phyloP scores from a whole-genome alignment of 331 rosid species.

The Pyracantha coccinea region DNA sequence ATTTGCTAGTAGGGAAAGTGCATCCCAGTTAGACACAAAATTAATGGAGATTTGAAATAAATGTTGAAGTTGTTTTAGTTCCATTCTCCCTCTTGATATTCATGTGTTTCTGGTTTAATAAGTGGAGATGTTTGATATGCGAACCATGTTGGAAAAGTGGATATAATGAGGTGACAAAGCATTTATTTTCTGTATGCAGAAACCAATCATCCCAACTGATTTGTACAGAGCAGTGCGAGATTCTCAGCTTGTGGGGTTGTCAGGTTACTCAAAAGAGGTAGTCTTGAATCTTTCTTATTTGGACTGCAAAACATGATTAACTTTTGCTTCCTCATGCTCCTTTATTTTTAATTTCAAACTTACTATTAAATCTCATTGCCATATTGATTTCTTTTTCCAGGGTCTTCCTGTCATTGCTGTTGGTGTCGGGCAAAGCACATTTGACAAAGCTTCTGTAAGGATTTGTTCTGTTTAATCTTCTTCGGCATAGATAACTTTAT shows the following conservation, averaged over 20 bases:
- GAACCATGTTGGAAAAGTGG: not conserved
- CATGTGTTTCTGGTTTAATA: not conserved
- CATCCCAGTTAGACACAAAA: not conserved
- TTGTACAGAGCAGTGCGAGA: conserved; percentile 67
- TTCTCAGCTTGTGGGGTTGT: conserved; percentile 73
- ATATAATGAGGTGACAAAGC: conserved; percentile 1
- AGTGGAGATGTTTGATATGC: not conserved
- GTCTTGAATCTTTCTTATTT: not conserved
- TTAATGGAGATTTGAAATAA: not conserved
- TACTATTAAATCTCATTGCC: conserved; percentile 10
- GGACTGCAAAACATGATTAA: not conserved
- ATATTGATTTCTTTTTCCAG: conserved; percentile 22
- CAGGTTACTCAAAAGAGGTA: conserved; percentile 96
- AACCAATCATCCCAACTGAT: conserved; percentile 62
- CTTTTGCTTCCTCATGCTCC: not conserved
- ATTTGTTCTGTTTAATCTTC: conserved; percentile 3
- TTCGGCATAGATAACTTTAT: not conserved
- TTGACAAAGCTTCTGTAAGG: conserved; percentile 91
- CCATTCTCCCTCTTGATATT: not conserved
- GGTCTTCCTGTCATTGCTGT: conserved; percentile 63
- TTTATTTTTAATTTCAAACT: not conserved
- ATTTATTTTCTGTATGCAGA: conserved; percentile 37
- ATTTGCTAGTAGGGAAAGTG: not conserved
- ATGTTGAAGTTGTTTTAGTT: not conserved
- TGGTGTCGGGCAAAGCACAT: conserved; percentile 78